These are phyloP conservation scores for Nakazawaea laoshanensis DNA, from an alignment of 805 yeast genomes.

Conservation along the genomic window DNA sequence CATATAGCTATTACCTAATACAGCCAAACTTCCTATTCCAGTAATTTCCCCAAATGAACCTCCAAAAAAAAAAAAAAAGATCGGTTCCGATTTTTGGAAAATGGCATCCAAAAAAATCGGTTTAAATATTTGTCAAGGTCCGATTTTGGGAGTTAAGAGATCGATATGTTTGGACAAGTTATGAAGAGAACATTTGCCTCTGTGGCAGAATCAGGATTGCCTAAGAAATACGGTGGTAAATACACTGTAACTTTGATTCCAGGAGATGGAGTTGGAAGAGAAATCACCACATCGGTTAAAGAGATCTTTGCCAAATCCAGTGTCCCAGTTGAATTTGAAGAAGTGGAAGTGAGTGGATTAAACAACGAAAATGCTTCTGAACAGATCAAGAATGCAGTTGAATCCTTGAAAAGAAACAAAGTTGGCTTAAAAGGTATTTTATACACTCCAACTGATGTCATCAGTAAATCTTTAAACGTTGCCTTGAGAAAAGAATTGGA, in stretches of 20 bases:
- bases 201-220: conserved; percentile 54
- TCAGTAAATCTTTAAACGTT: conserved; percentile 84
- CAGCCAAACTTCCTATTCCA: too few relatives aligned
- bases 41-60: too few relatives aligned
- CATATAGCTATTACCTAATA: too few relatives aligned
- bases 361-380: conserved; percentile 31
- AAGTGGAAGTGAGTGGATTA: conserved; percentile 57
- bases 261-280: conserved; percentile 97
- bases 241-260: conserved; percentile 93
- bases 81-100: too few relatives aligned
- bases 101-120: too few relatives aligned
- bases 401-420: conserved; percentile 89
- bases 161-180: background rate
- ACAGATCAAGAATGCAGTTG: conserved; percentile 73
- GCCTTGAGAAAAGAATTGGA: conserved; percentile 95
- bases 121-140: too few relatives aligned
- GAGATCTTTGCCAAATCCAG: conserved; percentile 79
- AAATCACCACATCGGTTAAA: conserved; percentile 89
- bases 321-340: conserved; percentile 93
- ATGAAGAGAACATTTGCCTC: conserved; percentile 36
- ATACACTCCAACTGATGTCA: conserved; percentile 76
- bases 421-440: conserved; percentile 95
- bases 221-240: conserved; percentile 91
- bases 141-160: background rate
- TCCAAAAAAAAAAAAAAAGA: too few relatives aligned